Evolutionary conservation across 2,329 filamentous ascomycete genomes (phyloP), one percentile per base, ranked within the genome.

Genomic region (Nectriaceae sp.): DNA sequence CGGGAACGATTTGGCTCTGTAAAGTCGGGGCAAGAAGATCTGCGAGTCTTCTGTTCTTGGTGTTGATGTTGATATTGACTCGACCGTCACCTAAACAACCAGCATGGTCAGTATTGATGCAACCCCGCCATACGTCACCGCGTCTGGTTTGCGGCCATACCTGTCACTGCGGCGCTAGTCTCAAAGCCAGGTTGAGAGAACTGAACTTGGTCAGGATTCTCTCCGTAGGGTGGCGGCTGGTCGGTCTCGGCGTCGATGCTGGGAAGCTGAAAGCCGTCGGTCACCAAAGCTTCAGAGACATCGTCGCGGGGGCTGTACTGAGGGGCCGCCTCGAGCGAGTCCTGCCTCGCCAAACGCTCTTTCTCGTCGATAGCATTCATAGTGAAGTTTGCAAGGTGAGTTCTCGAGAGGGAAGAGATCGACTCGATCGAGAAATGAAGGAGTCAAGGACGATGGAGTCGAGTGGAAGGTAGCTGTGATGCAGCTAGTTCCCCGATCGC

Each of bases 31-130:
- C 78, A 21, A 92, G 76, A 11, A 92, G 74, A 50, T 84, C 81
- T 2, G 87, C 83, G 4, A 93, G 73, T 46, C 80, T 80, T 46
- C 77, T 73, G 57, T 79, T 84, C 56, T 83, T 85, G 65, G 90
- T 85, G 62, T 87, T 84, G 70, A 94, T 89, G 53, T 84, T 85
- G 71, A 94, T 90, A 62, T 90, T 84, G 59, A 94, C 78, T 62
- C 90, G 83, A 20, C 89, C 89, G 70, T 92, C 87, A 51, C 82
- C 88, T 84, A 47, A 44, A 56, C 21, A 46, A 20, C 22, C 19
- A 38, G 35, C 19, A 35, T 60, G 52, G 63, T 36, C 33, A 36
- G 33, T 19, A 36, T 36, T 16, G 21, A 21, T 10, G 5, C 37
- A 21, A 5, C 5, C 37, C 16, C 5, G n/a, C 37, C 33, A 36